A percentile compares a stretch with the other conserved stretches of the same genome.
Evolutionary conservation across 106 monocot species (phyloP).

Genomic region (Iris macrosiphon): DNA sequence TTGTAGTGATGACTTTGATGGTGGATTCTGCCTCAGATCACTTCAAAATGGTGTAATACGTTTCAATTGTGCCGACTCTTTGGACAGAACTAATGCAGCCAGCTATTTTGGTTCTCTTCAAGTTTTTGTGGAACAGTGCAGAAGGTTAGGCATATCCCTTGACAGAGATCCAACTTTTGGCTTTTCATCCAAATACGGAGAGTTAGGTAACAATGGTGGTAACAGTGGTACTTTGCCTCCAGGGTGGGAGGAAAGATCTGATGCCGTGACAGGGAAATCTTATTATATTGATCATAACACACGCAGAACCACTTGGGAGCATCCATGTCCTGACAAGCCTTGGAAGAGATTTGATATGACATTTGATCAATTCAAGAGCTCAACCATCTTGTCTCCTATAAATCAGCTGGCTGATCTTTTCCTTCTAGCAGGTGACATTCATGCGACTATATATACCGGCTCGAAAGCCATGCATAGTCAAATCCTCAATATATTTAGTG

Average conservation of each 20-base stretch:
- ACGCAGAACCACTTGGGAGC: conserved; percentile 92
- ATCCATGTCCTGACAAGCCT: conserved; percentile 71
- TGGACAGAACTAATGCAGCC: conserved; percentile 98
- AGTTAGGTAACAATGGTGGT: conserved; percentile 32
- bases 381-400: conserved; percentile 65
- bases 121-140: conserved; percentile 97
- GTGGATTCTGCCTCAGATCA: conserved; percentile 68
- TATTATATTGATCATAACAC: conserved; percentile 94
- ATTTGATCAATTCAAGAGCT: conserved; percentile 88
- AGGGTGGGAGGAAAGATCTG: conserved; percentile 92
- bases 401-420: conserved; percentile 90
- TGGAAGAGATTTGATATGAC: conserved; percentile 99
- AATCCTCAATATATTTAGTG: conserved; percentile 94
- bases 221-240: conserved; percentile 62
- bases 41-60: conserved; percentile 95
- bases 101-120: conserved; percentile 96
- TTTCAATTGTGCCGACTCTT: conserved; percentile 96
- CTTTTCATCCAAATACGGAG: conserved; percentile 44
- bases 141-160: conserved; percentile 62
- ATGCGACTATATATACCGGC: conserved; percentile 97
- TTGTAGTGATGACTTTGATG: conserved; percentile 46
- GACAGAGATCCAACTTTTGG: conserved; percentile 59
- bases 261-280: conserved; percentile 84
- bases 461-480: conserved; percentile 99
- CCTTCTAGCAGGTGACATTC: conserved; percentile 94